Percentiles rank a stretch among this genome's conserved stretches.
phyloP scores from a whole-genome alignment of 2,329 filamentous ascomycete species.

The Trematosphaeria pertusa region DNA sequence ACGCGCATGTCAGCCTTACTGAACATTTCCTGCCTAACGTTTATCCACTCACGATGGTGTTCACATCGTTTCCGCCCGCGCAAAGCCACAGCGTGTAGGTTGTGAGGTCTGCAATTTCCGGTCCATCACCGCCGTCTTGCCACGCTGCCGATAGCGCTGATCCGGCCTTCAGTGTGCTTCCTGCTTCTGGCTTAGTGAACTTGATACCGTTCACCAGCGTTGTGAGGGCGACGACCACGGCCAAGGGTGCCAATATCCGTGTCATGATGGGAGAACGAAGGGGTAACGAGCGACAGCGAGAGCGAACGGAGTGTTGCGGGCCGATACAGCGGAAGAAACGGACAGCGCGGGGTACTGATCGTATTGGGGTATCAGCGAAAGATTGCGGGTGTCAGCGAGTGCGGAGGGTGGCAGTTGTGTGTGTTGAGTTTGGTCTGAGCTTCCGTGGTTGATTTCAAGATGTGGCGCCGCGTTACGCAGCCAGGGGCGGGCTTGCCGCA shows the following conservation, averaged over 20 bases:
- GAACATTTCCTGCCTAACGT: too few species aligned
- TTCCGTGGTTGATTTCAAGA: constrained; percentile 22
- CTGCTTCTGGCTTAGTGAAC: constrained; percentile 62
- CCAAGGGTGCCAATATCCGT: constrained; percentile 33
- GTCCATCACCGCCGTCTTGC: constrained; percentile 61
- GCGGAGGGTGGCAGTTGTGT: background rate
- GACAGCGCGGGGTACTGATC: constrained; percentile 3
- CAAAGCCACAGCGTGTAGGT: constrained; percentile 67
- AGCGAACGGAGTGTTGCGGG: constrained; percentile 1
- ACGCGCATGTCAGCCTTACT: too few species aligned
- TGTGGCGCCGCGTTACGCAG: constrained; percentile 34
- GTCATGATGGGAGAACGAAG: constrained; percentile 28
- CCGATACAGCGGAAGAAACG: constrained; percentile 1
- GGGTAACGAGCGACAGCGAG: constrained; percentile 25
- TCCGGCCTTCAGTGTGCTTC: constrained; percentile 58
- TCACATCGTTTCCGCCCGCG: constrained; percentile 63
- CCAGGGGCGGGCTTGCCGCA: constrained; percentile 12
- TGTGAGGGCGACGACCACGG: constrained; percentile 46
- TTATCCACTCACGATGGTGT: constrained; percentile 54
- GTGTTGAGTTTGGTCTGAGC: constrained; percentile 10
- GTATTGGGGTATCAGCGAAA: constrained; percentile 3
- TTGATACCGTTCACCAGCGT: constrained; percentile 57
- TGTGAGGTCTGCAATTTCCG: constrained; percentile 57
- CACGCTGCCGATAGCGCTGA: constrained; percentile 62
- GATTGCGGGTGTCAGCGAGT: constrained; percentile 8